Evolutionary conservation across 2,329 filamentous ascomycete genomes (phyloP).

Genomic region (Emydomyces testavorans): DNA sequence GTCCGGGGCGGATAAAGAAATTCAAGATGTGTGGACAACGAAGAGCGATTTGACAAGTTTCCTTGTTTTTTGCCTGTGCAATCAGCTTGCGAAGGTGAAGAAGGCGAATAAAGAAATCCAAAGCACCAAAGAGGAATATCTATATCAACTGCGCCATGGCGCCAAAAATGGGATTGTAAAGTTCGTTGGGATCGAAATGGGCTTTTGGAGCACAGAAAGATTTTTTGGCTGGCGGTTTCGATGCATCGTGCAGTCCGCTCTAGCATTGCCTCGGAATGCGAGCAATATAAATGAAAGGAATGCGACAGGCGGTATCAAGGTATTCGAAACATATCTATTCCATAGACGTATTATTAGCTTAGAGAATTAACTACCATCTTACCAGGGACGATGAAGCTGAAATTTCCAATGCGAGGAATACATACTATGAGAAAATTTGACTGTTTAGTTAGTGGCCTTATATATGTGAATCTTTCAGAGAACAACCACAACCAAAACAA

Average conservation of each 20-base stretch:
- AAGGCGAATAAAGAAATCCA: constrained; percentile 18
- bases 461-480: background rate
- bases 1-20: constrained; percentile 32
- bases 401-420: background rate
- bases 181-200: constrained; percentile 28
- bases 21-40: constrained; percentile 22
- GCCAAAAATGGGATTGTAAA: constrained; percentile 30
- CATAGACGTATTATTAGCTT: no score
- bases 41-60: background rate
- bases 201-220: constrained; percentile 32
- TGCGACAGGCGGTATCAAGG: background rate
- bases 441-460: no score
- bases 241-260: constrained; percentile 41
- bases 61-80: background rate
- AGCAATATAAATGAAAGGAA: background rate
- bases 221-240: constrained; percentile 39
- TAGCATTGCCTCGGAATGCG: constrained; percentile 36
- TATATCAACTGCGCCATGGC: constrained; percentile 22
- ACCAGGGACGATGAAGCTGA: background rate
- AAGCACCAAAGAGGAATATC: constrained; percentile 28
- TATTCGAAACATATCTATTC: constrained; percentile 12
- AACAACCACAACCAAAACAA: background rate
- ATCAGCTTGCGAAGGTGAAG: background rate
- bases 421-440: no score
- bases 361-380: background rate